A percentile compares a stretch with the other conserved stretches of the same genome.
Evolutionary conservation across 331 rosid species (phyloP).

Genomic region (Spiraea crenata): DNA sequence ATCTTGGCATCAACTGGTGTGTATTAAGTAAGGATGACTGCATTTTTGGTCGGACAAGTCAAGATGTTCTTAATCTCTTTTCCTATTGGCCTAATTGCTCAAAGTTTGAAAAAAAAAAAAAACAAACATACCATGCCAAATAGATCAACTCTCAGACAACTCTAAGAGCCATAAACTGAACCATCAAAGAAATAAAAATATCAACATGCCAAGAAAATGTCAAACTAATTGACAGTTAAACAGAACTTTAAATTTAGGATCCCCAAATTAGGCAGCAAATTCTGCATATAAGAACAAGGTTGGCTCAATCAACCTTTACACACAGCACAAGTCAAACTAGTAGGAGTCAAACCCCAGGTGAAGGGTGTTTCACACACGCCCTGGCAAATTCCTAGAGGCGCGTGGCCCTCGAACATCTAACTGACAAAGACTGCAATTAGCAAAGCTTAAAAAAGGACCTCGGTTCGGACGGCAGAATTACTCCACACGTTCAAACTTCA

Average conservation of each 20-base stretch:
- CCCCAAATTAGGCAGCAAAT: conserved; percentile 30
- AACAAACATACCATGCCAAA: neutral
- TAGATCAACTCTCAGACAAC: neutral
- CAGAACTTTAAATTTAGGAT: neutral
- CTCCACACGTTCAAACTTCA: conserved; percentile 10
- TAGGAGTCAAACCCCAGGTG: neutral
- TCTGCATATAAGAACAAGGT: neutral
- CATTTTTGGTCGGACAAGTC: conserved; percentile 18
- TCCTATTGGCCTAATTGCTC: neutral
- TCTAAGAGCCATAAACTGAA: neutral
- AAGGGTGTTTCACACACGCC: conserved; percentile 10
- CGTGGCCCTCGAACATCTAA: conserved; percentile 8
- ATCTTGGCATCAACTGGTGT: conserved; percentile 15
- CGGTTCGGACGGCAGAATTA: neutral
- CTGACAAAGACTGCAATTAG: conserved; percentile 28
- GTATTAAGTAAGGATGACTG: neutral
- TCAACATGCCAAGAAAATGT: neutral
- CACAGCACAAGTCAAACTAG: conserved; percentile 5
- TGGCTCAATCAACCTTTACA: neutral
- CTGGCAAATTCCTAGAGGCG: conserved; percentile 7
- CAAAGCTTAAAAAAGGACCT: conserved; percentile 9
- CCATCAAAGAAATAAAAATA: neutral
- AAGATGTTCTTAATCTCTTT: conserved; percentile 3
- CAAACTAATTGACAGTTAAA: neutral
- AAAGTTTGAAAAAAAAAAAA: neutral